Percentiles rank a stretch among this genome's conserved stretches.
Evolutionary conservation across 805 yeast genomes (phyloP).

Genomic region (Schwanniomyces occidentalis): DNA sequence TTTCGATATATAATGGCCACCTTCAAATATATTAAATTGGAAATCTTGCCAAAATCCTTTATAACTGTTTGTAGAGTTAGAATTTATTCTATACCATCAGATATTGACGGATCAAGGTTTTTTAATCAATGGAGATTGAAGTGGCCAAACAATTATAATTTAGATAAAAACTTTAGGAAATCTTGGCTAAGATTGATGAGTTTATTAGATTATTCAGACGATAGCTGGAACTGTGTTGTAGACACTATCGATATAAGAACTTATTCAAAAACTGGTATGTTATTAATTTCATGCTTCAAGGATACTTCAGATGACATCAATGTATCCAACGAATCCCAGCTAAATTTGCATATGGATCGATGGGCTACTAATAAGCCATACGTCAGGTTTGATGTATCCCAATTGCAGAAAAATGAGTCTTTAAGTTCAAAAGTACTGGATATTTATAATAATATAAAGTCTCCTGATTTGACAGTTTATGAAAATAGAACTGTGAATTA

Average conservation of each 20-base stretch:
- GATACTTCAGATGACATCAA: conserved; percentile 6
- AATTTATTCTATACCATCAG: conserved; percentile 50
- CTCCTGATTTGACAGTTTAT: conserved; percentile 25
- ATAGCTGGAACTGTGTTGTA: conserved; percentile 33
- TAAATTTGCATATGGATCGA: conserved; percentile 32
- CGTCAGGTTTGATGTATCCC: no score
- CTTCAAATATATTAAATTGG: conserved; percentile 23
- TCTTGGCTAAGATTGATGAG: conserved; percentile 4
- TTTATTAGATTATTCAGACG: conserved; percentile 13
- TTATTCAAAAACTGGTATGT: neutral
- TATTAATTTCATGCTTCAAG: neutral
- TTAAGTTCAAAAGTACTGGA: conserved; percentile 21
- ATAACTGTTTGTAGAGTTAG: conserved; percentile 33
- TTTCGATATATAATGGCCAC: conserved; percentile 48
- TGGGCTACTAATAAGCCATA: conserved; percentile 24
- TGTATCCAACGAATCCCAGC: conserved; percentile 4
- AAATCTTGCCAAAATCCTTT: neutral
- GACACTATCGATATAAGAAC: neutral
- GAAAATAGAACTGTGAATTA: conserved; percentile 7
- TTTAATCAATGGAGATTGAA: conserved; percentile 35
- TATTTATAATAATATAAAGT: conserved; percentile 35
- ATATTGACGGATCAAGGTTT: conserved; percentile 32
- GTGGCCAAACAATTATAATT: conserved; percentile 30
- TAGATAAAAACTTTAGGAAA: conserved; percentile 14
- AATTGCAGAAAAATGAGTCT: conserved; percentile 6